Conservation (phyloP, 345 rosid species). For the Carallia brachiata region DNA sequence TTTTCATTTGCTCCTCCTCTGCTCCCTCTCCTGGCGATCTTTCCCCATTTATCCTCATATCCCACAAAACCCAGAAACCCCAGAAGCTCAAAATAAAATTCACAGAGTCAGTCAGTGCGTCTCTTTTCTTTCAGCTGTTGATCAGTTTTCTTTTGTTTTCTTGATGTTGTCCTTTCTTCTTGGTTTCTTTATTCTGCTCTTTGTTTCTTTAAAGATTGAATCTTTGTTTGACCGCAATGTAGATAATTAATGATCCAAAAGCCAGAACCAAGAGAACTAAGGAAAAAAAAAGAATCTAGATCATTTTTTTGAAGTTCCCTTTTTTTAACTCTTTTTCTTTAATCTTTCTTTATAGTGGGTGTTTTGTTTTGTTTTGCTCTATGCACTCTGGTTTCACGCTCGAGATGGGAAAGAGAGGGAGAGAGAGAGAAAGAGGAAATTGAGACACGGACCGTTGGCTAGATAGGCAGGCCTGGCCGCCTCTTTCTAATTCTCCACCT, state of each 20-base stretch:
- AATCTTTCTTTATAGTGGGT: background rate
- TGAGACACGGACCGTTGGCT: background rate
- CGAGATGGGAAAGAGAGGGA: background rate
- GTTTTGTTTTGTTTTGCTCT: background rate
- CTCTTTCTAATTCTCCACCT: too few species aligned
- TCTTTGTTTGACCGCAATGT: background rate
- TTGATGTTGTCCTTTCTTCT: background rate
- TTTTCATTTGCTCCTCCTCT: constrained; percentile 25
- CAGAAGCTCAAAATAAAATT: background rate
- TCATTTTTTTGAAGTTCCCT: background rate
- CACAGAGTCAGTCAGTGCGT: background rate
- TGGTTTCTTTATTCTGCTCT: background rate
- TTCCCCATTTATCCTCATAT: constrained; percentile 55
- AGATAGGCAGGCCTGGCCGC: background rate
- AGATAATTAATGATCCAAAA: constrained; percentile 1
- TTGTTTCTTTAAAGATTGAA: background rate
- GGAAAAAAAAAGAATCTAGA: background rate
- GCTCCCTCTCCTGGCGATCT: constrained; percentile 19
- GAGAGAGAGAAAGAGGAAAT: background rate
- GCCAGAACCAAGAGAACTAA: background rate
- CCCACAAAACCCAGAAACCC: constrained; percentile 17
- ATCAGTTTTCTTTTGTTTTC: background rate
- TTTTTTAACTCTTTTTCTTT: background rate
- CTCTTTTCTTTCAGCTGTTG: background rate
- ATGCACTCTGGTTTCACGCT: background rate